Conservation (phyloP, 2,329 filamentous ascomycete genomes). For the Aspergillus pseudoterreus region DNA sequence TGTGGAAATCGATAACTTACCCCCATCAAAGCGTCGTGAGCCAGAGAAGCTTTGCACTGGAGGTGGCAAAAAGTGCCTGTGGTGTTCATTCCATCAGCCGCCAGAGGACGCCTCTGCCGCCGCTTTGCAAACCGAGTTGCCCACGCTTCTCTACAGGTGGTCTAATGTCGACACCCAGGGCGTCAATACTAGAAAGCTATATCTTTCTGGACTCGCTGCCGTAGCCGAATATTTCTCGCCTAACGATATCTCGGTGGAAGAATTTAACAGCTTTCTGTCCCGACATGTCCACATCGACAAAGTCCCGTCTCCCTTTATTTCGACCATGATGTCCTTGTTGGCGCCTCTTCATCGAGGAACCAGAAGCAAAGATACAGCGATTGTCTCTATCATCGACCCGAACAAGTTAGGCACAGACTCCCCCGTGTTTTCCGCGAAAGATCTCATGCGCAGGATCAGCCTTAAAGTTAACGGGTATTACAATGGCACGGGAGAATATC, state of each 20-base stretch:
- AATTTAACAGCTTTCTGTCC: constrained; percentile 20
- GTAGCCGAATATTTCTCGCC: constrained; percentile 8
- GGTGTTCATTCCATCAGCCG: constrained; percentile 10
- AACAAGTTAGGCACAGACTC: constrained; percentile 14
- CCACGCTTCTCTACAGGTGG: constrained; percentile 33
- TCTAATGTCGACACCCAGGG: constrained; percentile 29
- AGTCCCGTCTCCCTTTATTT: constrained; percentile 32
- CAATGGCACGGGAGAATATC: constrained; percentile 28
- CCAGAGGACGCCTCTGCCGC: background rate
- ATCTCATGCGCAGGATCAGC: constrained; percentile 18
- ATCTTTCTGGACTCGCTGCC: constrained; percentile 27
- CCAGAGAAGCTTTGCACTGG: constrained; percentile 9
- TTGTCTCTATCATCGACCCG: constrained; percentile 29
- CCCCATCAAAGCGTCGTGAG: background rate
- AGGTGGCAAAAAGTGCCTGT: constrained; percentile 20
- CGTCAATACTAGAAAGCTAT: constrained; percentile 20
- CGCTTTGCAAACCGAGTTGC: constrained; percentile 9
- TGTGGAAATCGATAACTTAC: background rate
- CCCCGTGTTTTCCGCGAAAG: constrained; percentile 24
- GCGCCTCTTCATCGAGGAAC: constrained; percentile 32
- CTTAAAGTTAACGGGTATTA: constrained; percentile 19
- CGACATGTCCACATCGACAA: constrained; percentile 23
- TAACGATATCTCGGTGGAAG: constrained; percentile 4
- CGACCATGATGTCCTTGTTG: constrained; percentile 22
- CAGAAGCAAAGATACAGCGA: constrained; percentile 17